These are phyloP conservation scores for Pistacia vera DNA, from an alignment of 345 rosid species.

Conservation along the genomic window DNA sequence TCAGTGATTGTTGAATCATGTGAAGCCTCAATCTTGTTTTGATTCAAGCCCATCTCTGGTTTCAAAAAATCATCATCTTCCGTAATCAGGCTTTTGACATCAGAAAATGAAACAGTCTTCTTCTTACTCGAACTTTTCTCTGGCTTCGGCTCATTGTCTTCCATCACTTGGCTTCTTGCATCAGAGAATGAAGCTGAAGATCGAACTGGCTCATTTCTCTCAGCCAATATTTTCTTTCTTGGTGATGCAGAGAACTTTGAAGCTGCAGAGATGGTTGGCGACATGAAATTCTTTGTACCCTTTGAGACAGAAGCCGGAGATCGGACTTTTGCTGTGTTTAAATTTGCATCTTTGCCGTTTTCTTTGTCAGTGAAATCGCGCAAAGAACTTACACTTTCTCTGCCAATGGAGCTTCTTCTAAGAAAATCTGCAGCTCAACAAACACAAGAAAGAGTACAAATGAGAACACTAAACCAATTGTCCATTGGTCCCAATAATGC, in stretches of 20 bases:
- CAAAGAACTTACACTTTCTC: slow-evolving; percentile 40
- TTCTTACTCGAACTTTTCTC: slow-evolving; percentile 21
- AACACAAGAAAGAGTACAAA: background rate
- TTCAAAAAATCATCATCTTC: slow-evolving; percentile 32
- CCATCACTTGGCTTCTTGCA: slow-evolving; percentile 34
- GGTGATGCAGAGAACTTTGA: slow-evolving; percentile 74
- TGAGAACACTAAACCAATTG: background rate
- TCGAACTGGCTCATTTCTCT: slow-evolving; percentile 52
- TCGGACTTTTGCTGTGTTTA: slow-evolving; percentile 36
- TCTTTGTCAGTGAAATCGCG: slow-evolving; percentile 64
- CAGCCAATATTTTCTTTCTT: slow-evolving; percentile 70
- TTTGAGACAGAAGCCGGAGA: slow-evolving; percentile 44
- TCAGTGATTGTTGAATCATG: slow-evolving; percentile 41
- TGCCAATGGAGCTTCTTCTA: slow-evolving; percentile 42
- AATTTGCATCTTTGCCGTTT: slow-evolving; percentile 45
- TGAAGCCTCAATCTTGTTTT: slow-evolving; percentile 31
- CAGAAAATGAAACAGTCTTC: slow-evolving; percentile 26
- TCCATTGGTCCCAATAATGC: background rate
- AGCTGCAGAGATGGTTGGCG: slow-evolving; percentile 85
- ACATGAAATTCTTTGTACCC: slow-evolving; percentile 76
- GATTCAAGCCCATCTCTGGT: slow-evolving; percentile 20
- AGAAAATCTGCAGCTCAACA: slow-evolving; percentile 36
- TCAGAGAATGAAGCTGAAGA: slow-evolving; percentile 50
- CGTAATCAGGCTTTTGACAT: slow-evolving; percentile 27
- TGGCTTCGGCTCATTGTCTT: slow-evolving; percentile 31